Evolutionary conservation across 1,284 basidiomycete species (phyloP).

Genomic region (Kwoniella shivajii): DNA sequence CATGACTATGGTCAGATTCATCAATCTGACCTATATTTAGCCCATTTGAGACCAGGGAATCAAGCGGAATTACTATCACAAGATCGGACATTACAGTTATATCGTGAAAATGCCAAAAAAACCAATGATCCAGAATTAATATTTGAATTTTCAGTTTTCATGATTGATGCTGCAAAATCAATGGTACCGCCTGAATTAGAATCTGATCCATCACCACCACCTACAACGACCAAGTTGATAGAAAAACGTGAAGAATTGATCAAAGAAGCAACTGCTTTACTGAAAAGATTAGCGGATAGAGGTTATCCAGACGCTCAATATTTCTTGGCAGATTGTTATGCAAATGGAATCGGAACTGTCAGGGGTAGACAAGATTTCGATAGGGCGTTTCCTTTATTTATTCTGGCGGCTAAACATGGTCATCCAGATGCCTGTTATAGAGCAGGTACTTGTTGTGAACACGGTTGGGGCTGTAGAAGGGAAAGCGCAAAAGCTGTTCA

Average conservation of each 20-base stretch:
- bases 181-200: conserved; percentile 53
- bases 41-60: conserved; percentile 89
- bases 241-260: conserved; percentile 87
- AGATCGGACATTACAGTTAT: conserved; percentile 93
- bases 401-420: conserved; percentile 96
- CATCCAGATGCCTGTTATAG: conserved; percentile 95
- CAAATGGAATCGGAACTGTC: conserved; percentile 90
- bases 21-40: conserved; percentile 20
- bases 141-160: conserved; percentile 98
- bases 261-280: conserved; percentile 78
- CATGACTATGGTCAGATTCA: background rate
- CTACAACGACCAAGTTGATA: conserved; percentile 68
- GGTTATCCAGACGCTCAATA: conserved; percentile 95
- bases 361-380: conserved; percentile 94
- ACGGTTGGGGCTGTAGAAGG: conserved; percentile 95
- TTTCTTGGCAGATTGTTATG: conserved; percentile 96
- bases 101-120: conserved; percentile 97
- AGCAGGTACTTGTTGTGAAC: conserved; percentile 96
- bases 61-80: conserved; percentile 90
- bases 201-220: conserved; percentile 22
- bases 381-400: conserved; percentile 91
- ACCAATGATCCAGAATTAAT: conserved; percentile 96
- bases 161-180: conserved; percentile 92
- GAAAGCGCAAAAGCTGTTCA: conserved; percentile 90
- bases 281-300: conserved; percentile 88